Evolutionary conservation across 495 filamentous ascomycete species (phyloP).

Genomic region (Lichina pygmaea): DNA sequence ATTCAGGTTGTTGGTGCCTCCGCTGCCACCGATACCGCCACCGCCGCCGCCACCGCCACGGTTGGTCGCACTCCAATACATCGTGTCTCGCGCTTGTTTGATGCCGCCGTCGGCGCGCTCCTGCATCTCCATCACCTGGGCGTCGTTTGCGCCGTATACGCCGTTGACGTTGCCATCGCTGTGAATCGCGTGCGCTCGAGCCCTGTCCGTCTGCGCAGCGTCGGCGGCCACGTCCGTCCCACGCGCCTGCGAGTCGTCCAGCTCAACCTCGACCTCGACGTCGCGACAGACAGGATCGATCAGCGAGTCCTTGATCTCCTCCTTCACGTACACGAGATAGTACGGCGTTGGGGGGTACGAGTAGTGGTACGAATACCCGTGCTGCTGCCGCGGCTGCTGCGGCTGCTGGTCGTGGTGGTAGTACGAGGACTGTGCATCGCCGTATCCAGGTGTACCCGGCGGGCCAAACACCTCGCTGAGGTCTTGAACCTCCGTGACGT

Average conservation of each 20-base stretch:
- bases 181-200: no score
- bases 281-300: constrained; percentile 32
- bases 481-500: constrained; percentile 40
- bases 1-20: no score
- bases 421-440: constrained; percentile 3
- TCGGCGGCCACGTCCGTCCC: no score
- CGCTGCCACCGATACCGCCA: no score
- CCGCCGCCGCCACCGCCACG: no score
- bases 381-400: constrained; percentile 22
- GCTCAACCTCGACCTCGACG: constrained; percentile 2
- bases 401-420: constrained; percentile 9
- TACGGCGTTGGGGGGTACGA: constrained; percentile 36
- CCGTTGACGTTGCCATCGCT: no score
- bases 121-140: neutral
- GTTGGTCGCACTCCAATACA: no score
- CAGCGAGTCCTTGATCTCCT: constrained; percentile 27
- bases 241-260: no score
- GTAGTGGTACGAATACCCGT: no score
- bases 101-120: neutral
- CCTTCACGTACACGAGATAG: constrained; percentile 64
- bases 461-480: constrained; percentile 29
- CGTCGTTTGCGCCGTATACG: no score
- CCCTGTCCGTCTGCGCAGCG: no score
- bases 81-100: no score
- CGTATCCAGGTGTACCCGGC: constrained; percentile 6